phyloP scores from a whole-genome alignment of 805 yeast genomes.

The Metschnikowia similis region DNA sequence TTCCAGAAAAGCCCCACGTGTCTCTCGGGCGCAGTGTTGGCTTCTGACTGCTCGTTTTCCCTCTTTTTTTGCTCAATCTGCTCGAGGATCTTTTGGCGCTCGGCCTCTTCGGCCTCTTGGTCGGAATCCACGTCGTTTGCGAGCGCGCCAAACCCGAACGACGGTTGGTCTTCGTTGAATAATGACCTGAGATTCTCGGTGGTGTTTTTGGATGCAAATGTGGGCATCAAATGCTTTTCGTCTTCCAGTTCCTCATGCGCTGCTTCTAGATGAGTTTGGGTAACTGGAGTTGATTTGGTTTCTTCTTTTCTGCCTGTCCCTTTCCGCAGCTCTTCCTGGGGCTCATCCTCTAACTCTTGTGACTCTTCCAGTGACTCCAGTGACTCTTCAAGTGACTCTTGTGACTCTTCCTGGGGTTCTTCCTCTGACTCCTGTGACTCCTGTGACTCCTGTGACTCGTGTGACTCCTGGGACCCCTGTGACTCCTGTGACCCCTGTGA shows the following conservation, averaged over 20 bases:
- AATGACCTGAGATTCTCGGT: conserved; percentile 63
- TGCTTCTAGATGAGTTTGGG: not conserved
- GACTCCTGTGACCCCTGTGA: not conserved
- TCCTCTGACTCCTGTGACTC: not conserved
- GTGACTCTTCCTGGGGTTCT: not conserved
- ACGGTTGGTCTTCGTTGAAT: conserved; percentile 39
- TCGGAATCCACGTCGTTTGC: conserved; percentile 20
- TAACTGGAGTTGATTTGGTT: not conserved
- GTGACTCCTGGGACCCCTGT: not conserved
- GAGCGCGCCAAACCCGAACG: conserved; percentile 39
- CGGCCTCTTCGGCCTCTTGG: conserved; percentile 9
- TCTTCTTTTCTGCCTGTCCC: too few relatives aligned
- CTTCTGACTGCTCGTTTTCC: conserved; percentile 26
- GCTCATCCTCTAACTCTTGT: not conserved
- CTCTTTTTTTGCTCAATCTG: conserved; percentile 30
- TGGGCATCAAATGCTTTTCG: conserved; percentile 50
- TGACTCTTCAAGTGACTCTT: not conserved
- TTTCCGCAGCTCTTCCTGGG: too few relatives aligned
- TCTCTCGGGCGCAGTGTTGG: conserved; percentile 14
- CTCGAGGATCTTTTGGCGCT: conserved; percentile 24
- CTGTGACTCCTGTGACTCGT: not conserved
- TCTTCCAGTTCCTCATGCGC: not conserved
- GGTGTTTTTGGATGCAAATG: conserved; percentile 43
- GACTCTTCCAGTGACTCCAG: not conserved
- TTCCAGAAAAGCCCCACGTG: conserved; percentile 66